Evolutionary conservation across 164 flowering plant species (phyloP), one percentile per base, ranked within the genome.

Genomic region (Stephania cephalantha): DNA sequence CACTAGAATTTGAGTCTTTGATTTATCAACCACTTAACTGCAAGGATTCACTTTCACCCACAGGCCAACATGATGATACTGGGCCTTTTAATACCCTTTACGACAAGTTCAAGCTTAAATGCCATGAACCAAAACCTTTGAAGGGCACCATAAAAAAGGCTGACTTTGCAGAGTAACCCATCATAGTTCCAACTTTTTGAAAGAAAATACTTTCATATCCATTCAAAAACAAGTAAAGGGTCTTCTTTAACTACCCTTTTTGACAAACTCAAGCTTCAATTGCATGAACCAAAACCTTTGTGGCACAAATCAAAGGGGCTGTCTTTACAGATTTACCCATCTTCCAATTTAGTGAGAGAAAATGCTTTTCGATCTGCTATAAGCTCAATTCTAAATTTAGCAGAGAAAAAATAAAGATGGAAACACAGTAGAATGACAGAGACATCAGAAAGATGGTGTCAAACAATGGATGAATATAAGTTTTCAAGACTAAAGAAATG

Each of bases 401-500:
- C 25, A 17, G 25, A 18, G 20, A 58, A 61, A 61, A 20, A 61
- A 61, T 5, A 61, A 61, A n/a, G 18, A 2, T 35, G 42, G 18
- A 11, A 53, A 61, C 25, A 61, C 20, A 8, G 8, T n/a, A 61
- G 42, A 35, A 61, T 61, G 20, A 18, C 22, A 61, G 66, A n/a
- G 66, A 61, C 20, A n/a, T 18, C 20, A n/a, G 7, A 61, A 61
- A 61, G 22, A 61, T 0, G 9, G 25, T 61, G 25, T 1, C 25
- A 61, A 18, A 61, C 25, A 61, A 7, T n/a, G 7, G 6, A 18
- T n/a, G 66, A 61, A 67, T 25, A 9, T 29, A n/a, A 78, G 50
- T 25, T n/a, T n/a, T 7, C 63, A 29, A 64, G 35, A 73, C n/a
- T 75, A 53, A 52, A 53, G 69, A 11, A 74, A 66, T 44, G 18